A percentile compares a stretch with the other conserved stretches of the same genome.
Evolutionary conservation across 2,329 filamentous ascomycete genomes (phyloP).

Genomic region (Neonectria ditissima): DNA sequence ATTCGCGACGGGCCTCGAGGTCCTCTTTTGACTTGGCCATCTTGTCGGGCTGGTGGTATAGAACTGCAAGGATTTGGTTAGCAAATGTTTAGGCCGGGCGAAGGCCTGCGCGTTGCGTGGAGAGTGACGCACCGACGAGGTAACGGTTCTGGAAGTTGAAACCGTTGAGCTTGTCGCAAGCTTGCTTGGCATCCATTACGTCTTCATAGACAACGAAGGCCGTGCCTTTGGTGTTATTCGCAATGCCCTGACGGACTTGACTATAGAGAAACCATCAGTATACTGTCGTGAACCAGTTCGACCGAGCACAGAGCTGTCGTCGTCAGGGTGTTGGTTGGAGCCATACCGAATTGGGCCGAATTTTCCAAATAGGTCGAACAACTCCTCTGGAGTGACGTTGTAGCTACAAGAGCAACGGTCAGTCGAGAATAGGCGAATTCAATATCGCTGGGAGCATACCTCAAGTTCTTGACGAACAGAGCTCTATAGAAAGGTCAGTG

Average conservation of each 20-base stretch:
- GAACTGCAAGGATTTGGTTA: constrained; percentile 55
- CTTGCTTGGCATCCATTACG: constrained; percentile 98
- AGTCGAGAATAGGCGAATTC: constrained; percentile 37
- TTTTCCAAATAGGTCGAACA: constrained; percentile 99
- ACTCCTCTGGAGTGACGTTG: constrained; percentile 97
- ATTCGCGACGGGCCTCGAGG: constrained; percentile 91
- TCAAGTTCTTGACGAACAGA: constrained; percentile 99
- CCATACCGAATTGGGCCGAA: constrained; percentile 93
- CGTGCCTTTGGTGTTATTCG: constrained; percentile 96
- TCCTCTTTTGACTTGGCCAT: constrained; percentile 89
- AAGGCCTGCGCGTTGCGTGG: background rate
- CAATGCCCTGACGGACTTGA: constrained; percentile 98
- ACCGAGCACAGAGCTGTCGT: constrained; percentile 23
- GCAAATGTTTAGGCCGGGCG: constrained; percentile 25
- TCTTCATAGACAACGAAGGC: constrained; percentile 99
- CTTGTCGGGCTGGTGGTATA: constrained; percentile 75
- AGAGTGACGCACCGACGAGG: constrained; percentile 82
- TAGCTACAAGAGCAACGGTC: constrained; percentile 81
- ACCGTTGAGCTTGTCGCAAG: constrained; percentile 99
- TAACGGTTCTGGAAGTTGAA: constrained; percentile 99
- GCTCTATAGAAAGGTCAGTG: constrained; percentile 72
- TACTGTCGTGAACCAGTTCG: constrained; percentile 21
- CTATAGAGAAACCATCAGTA: constrained; percentile 60
- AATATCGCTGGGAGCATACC: constrained; percentile 64
- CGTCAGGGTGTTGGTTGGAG: constrained; percentile 26